Evolutionary conservation across 331 rosid genomes (phyloP).

Genomic region (Cydonia oblonga): DNA sequence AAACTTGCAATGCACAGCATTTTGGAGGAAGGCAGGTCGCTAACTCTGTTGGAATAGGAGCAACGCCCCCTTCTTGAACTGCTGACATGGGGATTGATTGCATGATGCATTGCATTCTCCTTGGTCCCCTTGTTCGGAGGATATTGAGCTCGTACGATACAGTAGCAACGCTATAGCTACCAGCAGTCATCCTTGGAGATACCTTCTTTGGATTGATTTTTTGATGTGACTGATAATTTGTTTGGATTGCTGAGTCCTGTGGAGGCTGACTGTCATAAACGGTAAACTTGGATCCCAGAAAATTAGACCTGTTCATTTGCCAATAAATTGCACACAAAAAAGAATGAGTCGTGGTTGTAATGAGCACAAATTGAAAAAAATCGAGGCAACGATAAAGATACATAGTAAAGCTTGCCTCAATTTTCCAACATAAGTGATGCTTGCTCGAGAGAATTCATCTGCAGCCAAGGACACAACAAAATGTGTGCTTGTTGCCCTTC

Average conservation of each 20-base stretch:
- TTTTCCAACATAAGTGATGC: conserved; percentile 42
- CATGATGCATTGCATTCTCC: conserved; percentile 75
- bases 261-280: conserved; percentile 53
- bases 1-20: conserved; percentile 11
- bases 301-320: conserved; percentile 56
- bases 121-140: conserved; percentile 82
- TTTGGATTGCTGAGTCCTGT: conserved; percentile 30
- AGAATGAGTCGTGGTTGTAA: not conserved
- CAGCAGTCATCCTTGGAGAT: conserved; percentile 38
- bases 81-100: conserved; percentile 60
- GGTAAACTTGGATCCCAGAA: conserved; percentile 66
- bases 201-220: conserved; percentile 41
- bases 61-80: conserved; percentile 62
- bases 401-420: conserved; percentile 35
- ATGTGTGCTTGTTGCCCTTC: conserved; percentile 61
- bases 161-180: conserved; percentile 46
- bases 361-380: not conserved
- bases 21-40: conserved; percentile 24
- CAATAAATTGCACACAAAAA: conserved; percentile 7
- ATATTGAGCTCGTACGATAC: conserved; percentile 68
- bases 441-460: conserved; percentile 30
- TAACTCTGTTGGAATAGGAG: conserved; percentile 63
- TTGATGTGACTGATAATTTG: conserved; percentile 34
- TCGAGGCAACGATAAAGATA: not conserved
- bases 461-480: conserved; percentile 54